Conservation (phyloP, 106 monocot genomes). For the Allium fistulosum region DNA sequence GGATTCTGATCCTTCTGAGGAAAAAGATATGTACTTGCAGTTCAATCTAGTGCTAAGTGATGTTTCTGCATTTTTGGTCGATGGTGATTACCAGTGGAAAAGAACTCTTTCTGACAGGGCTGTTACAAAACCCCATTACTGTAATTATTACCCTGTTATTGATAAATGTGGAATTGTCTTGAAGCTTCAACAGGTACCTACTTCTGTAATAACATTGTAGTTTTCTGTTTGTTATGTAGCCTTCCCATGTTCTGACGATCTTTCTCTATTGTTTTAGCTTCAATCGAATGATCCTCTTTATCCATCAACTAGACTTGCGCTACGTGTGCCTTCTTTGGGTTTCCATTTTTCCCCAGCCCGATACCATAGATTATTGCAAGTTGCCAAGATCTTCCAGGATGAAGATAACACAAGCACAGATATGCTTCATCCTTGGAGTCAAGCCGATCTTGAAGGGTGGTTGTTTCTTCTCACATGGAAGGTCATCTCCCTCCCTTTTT, state of each 20-base stretch:
- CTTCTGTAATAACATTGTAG: conserved; percentile 1
- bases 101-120: conserved; percentile 16
- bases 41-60: conserved; percentile 90
- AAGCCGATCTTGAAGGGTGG: conserved; percentile 95
- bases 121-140: conserved; percentile 6
- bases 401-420: conserved; percentile 25
- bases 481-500: conserved; percentile 25
- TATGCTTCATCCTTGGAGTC: conserved; percentile 48
- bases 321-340: conserved; percentile 78
- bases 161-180: conserved; percentile 77
- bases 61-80: conserved; percentile 94
- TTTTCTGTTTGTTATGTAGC: not conserved
- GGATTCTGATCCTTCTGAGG: conserved; percentile 41
- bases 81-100: conserved; percentile 88
- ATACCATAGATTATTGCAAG: conserved; percentile 82
- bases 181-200: conserved; percentile 82
- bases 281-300: conserved; percentile 60
- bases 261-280: conserved; percentile 30
- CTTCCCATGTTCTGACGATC: conserved; percentile 6
- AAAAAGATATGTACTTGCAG: conserved; percentile 67
- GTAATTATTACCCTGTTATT: conserved; percentile 63
- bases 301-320: conserved; percentile 75
- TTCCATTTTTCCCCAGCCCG: conserved; percentile 97
- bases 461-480: conserved; percentile 86
- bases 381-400: conserved; percentile 75